Percentiles rank a stretch among this genome's conserved stretches.
Evolutionary conservation across 2,329 filamentous ascomycete genomes (phyloP).

Genomic region (Ophiostoma sp.): DNA sequence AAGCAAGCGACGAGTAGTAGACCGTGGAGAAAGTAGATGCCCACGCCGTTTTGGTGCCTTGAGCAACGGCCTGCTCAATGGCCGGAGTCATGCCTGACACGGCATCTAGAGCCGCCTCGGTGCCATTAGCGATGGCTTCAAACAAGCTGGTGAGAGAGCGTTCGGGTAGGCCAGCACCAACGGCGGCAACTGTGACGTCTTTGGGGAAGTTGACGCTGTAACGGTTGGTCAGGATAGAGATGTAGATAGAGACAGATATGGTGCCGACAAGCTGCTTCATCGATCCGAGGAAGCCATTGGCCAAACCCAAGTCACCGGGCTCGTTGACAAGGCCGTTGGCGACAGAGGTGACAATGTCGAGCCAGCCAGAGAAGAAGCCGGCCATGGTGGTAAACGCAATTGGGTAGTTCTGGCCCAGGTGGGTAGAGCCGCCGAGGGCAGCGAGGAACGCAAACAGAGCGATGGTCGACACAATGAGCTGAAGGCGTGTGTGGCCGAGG

Average conservation of each 20-base stretch:
- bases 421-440: slow-evolving; percentile 21
- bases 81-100: slow-evolving; percentile 5
- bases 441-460: slow-evolving; percentile 20
- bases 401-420: slow-evolving; percentile 17
- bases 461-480: slow-evolving; percentile 19
- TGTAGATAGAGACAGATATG: slow-evolving; percentile 23
- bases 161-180: background rate
- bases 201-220: background rate
- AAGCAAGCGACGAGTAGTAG: slow-evolving; percentile 22
- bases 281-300: slow-evolving; percentile 24
- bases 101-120: background rate
- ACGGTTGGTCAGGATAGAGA: slow-evolving; percentile 21
- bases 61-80: slow-evolving; percentile 18
- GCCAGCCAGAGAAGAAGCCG: slow-evolving; percentile 24
- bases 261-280: slow-evolving; percentile 22
- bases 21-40: slow-evolving; percentile 19
- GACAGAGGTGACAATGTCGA: slow-evolving; percentile 22
- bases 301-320: slow-evolving; percentile 23
- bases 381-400: slow-evolving; percentile 23
- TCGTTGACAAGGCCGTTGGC: slow-evolving; percentile 24
- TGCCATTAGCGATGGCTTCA: background rate
- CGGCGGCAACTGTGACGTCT: background rate
- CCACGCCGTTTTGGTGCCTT: slow-evolving; percentile 20
- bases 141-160: background rate
- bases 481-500: slow-evolving; percentile 17